Conservation (phyloP, 2,329 filamentous ascomycete genomes). For the Diaporthe sp. region DNA sequence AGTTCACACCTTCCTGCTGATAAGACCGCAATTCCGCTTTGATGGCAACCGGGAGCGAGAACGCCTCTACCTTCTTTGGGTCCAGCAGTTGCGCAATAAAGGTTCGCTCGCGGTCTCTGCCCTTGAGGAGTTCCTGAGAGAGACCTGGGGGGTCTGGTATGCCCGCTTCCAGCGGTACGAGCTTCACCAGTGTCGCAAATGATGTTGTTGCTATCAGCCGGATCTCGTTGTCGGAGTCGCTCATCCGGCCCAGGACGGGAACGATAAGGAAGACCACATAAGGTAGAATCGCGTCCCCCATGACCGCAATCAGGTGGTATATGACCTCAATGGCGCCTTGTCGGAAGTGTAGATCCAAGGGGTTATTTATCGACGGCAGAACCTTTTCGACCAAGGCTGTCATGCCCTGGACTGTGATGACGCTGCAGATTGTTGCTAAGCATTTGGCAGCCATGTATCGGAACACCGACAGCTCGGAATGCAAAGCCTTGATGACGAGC, state of each 20-base stretch:
- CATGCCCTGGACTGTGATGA: constrained; percentile 95
- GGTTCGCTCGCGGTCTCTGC: constrained; percentile 91
- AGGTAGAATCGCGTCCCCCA: constrained; percentile 95
- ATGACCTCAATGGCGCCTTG: constrained; percentile 96
- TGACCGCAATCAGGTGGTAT: constrained; percentile 97
- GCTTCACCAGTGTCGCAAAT: constrained; percentile 95
- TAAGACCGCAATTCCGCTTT: constrained; percentile 97
- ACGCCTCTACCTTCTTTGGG: constrained; percentile 94
- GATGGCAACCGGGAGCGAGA: constrained; percentile 94
- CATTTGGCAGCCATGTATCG: constrained; percentile 98
- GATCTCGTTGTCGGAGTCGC: constrained; percentile 96
- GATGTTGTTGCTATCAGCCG: constrained; percentile 94
- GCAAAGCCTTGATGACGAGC: constrained; percentile 86
- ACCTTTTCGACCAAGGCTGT: constrained; percentile 95
- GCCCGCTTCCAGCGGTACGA: constrained; percentile 95
- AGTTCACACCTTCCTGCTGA: constrained; percentile 98
- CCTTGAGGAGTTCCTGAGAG: constrained; percentile 86
- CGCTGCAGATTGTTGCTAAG: constrained; percentile 95
- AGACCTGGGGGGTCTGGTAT: constrained; percentile 96
- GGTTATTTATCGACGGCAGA: constrained; percentile 90
- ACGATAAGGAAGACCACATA: constrained; percentile 99
- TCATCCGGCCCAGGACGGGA: constrained; percentile 96
- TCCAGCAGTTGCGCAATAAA: constrained; percentile 98
- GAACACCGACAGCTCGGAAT: constrained; percentile 90
- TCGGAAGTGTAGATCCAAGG: constrained; percentile 85